Evolutionary conservation across 1,139 yeast species (phyloP).

Genomic region (Trichomonascaceae sp.): DNA sequence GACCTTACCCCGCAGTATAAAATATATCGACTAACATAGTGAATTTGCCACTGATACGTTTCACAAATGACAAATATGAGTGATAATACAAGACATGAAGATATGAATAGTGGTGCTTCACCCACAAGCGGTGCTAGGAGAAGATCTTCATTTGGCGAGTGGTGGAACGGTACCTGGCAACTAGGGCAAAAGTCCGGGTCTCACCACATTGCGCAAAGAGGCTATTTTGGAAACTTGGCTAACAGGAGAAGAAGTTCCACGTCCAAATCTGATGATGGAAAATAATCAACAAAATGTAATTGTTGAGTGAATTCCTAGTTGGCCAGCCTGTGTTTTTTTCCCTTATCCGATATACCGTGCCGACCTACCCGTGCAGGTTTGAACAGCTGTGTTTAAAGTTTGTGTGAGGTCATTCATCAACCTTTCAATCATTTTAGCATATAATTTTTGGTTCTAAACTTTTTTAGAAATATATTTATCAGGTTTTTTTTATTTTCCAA

Average conservation of each 20-base stretch:
- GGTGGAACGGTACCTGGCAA: constrained; percentile 12
- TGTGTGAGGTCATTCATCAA: neutral
- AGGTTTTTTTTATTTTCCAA: neutral
- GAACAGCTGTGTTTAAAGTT: neutral
- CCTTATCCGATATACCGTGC: neutral
- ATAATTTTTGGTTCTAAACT: neutral
- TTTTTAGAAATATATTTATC: neutral
- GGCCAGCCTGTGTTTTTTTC: too few species aligned
- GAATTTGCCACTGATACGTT: neutral
- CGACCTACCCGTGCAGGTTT: neutral
- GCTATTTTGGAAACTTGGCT: constrained; percentile 7
- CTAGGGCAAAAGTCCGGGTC: constrained; percentile 6
- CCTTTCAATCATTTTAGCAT: neutral
- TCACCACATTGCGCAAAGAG: constrained; percentile 8
- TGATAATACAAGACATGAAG: neutral
- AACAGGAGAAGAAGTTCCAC: constrained; percentile 5
- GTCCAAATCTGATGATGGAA: constrained; percentile 5
- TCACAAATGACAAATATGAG: constrained; percentile 1
- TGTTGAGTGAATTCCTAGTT: neutral
- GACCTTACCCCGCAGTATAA: neutral
- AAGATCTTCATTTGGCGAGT: constrained; percentile 8
- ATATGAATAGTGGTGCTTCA: neutral
- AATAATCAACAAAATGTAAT: neutral
- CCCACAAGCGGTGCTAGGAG: neutral
- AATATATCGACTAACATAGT: neutral